Evolutionary conservation across 2,329 filamentous ascomycete genomes (phyloP).

Genomic region (Penicillium sclerotigenum): DNA sequence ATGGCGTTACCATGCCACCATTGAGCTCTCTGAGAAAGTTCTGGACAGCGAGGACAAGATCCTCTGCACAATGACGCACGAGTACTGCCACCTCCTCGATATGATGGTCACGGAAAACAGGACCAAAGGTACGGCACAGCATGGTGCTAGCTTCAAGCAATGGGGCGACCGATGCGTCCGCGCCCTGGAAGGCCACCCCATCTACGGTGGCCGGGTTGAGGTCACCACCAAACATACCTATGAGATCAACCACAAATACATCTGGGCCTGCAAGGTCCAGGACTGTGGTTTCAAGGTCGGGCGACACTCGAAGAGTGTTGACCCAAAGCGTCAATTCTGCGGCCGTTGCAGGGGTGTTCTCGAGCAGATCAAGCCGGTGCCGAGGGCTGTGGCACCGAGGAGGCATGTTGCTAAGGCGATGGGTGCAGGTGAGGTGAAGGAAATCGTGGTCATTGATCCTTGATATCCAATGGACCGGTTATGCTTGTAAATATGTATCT

Average conservation of each 20-base stretch:
- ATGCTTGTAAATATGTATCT: not conserved
- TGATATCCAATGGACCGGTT: not conserved
- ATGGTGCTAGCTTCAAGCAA: constrained; percentile 77
- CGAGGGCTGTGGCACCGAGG: constrained; percentile 46
- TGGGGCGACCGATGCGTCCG: constrained; percentile 53
- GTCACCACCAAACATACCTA: constrained; percentile 91
- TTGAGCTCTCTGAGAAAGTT: constrained; percentile 86
- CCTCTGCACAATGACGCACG: constrained; percentile 89
- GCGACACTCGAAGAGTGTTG: constrained; percentile 81
- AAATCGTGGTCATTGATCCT: not conserved
- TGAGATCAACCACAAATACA: constrained; percentile 85
- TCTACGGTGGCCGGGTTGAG: constrained; percentile 57
- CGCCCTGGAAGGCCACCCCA: constrained; percentile 45
- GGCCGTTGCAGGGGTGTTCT: constrained; percentile 70
- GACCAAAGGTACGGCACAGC: constrained; percentile 50
- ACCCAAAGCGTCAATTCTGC: constrained; percentile 68
- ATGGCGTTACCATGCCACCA: constrained; percentile 64
- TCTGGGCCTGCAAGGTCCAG: constrained; percentile 67
- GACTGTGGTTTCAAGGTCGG: constrained; percentile 70
- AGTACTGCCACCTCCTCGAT: constrained; percentile 91
- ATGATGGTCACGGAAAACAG: constrained; percentile 76
- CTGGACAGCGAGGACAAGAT: constrained; percentile 74
- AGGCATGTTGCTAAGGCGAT: constrained; percentile 16
- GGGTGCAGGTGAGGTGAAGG: not conserved
- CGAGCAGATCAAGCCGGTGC: constrained; percentile 75